Conservation (phyloP, 179 eudicot genomes). For the Camellia oleifera region DNA sequence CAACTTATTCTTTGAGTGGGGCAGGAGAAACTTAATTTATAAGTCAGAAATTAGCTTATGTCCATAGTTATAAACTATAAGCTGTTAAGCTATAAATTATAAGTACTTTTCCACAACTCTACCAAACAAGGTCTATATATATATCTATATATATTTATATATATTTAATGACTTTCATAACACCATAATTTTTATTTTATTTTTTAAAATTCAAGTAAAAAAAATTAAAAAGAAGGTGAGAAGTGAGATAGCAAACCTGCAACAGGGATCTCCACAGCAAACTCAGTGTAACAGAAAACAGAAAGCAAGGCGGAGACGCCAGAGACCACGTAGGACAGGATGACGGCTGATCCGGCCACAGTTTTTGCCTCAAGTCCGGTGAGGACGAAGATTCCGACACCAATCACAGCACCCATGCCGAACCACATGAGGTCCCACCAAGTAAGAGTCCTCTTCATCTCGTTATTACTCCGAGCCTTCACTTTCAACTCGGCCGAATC, state of each 20-base stretch:
- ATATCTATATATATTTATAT: no score
- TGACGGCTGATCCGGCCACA: conserved; percentile 54
- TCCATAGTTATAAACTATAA: no score
- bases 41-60: no score
- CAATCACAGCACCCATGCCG: conserved; percentile 59
- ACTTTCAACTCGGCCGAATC: conserved; percentile 38
- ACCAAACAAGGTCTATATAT: no score
- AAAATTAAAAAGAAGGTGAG: no score
- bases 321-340: conserved; percentile 50
- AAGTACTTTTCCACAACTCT: no score
- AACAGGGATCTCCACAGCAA: conserved; percentile 64
- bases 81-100: no score
- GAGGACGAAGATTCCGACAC: conserved; percentile 56
- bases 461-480: conserved; percentile 35
- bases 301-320: conserved; percentile 64
- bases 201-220: no score
- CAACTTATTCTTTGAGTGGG: no score
- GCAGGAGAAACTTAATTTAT: no score
- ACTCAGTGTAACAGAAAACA: conserved; percentile 63
- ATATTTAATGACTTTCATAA: no score
- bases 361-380: conserved; percentile 54
- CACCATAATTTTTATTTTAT: no score
- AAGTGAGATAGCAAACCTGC: conserved; percentile 31
- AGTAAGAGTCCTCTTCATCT: conserved; percentile 42
- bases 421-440: conserved; percentile 66